These are phyloP conservation scores for Candida sanyiensis DNA, from an alignment of 805 yeast genomes.

Conservation along the genomic window DNA sequence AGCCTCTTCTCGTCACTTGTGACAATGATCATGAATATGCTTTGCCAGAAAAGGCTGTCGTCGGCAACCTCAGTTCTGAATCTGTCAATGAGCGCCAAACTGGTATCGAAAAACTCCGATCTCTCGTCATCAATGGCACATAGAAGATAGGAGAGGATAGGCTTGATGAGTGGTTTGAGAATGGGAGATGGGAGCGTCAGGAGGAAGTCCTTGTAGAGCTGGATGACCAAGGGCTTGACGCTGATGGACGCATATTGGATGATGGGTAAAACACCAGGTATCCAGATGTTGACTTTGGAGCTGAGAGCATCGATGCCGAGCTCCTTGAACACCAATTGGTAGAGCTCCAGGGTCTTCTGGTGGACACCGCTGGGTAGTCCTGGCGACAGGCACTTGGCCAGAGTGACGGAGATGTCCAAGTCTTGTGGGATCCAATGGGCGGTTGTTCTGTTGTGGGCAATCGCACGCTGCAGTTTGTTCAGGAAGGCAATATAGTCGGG, in stretches of 20 bases:
- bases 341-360: conserved; percentile 76
- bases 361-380: conserved; percentile 94
- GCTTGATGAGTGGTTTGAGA: conserved; percentile 54
- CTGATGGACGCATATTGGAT: conserved; percentile 85
- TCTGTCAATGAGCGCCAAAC: conserved; percentile 52
- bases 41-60: conserved; percentile 82
- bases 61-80: conserved; percentile 53
- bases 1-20: conserved; percentile 73
- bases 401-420: conserved; percentile 57
- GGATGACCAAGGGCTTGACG: conserved; percentile 73
- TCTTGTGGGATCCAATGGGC: conserved; percentile 62
- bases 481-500: conserved; percentile 94
- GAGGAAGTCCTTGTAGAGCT: conserved; percentile 51
- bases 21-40: conserved; percentile 66
- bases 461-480: conserved; percentile 68
- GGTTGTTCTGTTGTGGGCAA: conserved; percentile 36
- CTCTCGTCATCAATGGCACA: conserved; percentile 93
- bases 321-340: conserved; percentile 60
- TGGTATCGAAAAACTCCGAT: conserved; percentile 68
- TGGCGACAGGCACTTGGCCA: conserved; percentile 77
- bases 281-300: conserved; percentile 63
- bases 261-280: conserved; percentile 88
- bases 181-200: conserved; percentile 44
- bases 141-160: conserved; percentile 66
- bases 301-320: conserved; percentile 53